Percentiles rank a stretch among this genome's conserved stretches.
Evolutionary conservation across 1,284 basidiomycete species (phyloP).

Genomic region (Anthracocystis setariae): DNA sequence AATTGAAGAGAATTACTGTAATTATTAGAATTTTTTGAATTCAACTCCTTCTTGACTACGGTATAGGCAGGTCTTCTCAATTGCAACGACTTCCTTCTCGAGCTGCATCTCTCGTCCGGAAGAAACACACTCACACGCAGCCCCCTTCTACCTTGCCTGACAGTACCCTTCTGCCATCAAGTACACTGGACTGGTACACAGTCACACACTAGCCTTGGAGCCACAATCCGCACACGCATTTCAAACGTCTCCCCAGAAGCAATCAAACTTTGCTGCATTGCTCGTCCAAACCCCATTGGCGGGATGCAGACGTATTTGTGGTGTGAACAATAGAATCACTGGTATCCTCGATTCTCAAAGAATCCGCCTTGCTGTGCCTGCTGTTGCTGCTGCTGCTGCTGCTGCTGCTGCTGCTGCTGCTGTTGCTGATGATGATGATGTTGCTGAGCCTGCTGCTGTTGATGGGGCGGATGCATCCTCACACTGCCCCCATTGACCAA

Average conservation of each 20-base stretch:
- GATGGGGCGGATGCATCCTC: conserved; percentile 30
- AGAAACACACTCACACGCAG: no score
- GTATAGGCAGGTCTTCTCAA: not conserved
- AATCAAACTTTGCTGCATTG: no score
- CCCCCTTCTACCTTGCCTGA: no score
- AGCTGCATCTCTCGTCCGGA: conserved; percentile 16
- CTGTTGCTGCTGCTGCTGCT: conserved; percentile 20
- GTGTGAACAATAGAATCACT: not conserved
- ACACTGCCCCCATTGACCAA: conserved; percentile 41
- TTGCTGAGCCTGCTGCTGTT: conserved; percentile 24
- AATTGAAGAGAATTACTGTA: not conserved
- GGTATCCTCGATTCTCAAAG: conserved; percentile 34
- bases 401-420: conserved; percentile 21
- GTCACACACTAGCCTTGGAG: no score
- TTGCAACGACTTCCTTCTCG: not conserved
- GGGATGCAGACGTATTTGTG: not conserved
- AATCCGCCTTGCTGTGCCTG: conserved; percentile 24
- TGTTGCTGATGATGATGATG: conserved; percentile 22
- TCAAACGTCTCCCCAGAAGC: no score
- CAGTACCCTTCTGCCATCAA: no score
- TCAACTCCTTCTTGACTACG: not conserved
- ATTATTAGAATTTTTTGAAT: not conserved
- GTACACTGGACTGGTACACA: no score
- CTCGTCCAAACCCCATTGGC: no score
- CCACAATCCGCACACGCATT: no score